Evolutionary conservation across 2,329 filamentous ascomycete genomes (phyloP), one percentile per base, ranked within the genome.

Genomic region (Leptosphaerulina australis): DNA sequence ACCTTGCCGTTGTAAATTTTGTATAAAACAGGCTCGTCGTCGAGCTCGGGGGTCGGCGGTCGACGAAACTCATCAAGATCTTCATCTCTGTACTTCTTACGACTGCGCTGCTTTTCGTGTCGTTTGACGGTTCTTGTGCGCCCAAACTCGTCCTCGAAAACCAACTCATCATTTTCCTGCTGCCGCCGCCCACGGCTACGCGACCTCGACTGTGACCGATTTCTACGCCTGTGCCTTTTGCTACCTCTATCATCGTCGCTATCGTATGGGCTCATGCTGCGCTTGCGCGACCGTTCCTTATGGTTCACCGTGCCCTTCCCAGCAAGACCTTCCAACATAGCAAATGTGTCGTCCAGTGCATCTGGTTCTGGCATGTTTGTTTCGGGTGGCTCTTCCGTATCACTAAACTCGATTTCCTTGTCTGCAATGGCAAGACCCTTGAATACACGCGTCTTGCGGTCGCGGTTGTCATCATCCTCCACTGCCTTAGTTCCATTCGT

Each of bases 1-100:
- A 97, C 90, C 64, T 87, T 86, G 1, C 94, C 94, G 56, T 91
- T 83, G 66, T 99, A 99, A 2, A 97, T 77, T 69, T 99, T 99
- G 78, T 87, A 86, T 5, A 95, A 74, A 25, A 92, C 78, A 0
- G 94, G 91, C 31, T 83, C 74, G 43, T 96, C 88, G 71, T 99
- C 94, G 8, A 96, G 70, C 63, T 96, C 90, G 2, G 81, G 83
- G 2, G 83, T 82, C 0, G 89, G 88, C 0, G 85, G 83, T 44
- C 82, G 80, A 59, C 81, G 81, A 48, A 91, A 86, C 31, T 82
- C 77, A 53, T 88, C 83, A 28, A 87, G 79, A 20, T 79, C 64
- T 41, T 70, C 67, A 55, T 69, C 65, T 29, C 67, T 58, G 53
- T 67, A 64, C 53, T 66, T 68, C 40, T 63, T 66, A 30, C 75